Base-by-base conservation (phyloP, 176 grass and related monocot species). In the Phyllostachys edulis region DNA sequence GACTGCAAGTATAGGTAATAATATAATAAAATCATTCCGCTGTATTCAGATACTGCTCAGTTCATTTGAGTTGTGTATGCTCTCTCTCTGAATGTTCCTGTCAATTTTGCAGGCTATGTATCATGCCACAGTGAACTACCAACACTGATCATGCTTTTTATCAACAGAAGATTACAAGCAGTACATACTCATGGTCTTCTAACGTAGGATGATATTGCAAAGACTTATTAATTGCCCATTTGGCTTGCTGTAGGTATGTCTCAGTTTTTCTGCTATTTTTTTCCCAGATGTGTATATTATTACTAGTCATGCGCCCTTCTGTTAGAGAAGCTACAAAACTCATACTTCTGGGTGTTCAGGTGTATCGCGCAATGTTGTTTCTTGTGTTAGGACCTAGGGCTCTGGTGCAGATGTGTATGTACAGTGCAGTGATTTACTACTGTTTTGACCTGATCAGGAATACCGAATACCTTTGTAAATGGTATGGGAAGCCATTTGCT, bases 181-280 rank as follows among this genome's bases (percentile, higher is more conserved):
- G 83, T 89, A 65, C 71, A 77, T 82, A 89, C 17, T 7, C 47
- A 41, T 55, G 27, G 34, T 76, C 50, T 74, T 51, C 69, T 85
- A 76, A 89, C 77, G 9, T 60, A 67, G 70, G 77, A 54, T 45
- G 7, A 40, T 80, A 61, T 40, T 18, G 34, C 24, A 44, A 76
- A 44, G 79, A 49, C 21, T 34, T 76, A n/a, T n/a, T 63, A 20
- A 59, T 17, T 32, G 13, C 18, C 62, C 39, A 84, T 85, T 38
- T 32, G 9, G 4, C 39, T 73, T 89, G 9, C 17, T 17, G 51
- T 69, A 26, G 21, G 13, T 49, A 68, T 18, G 5, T 69, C 32
- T 78, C 5, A 7, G 42, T 57, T 14, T 67, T 59, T 60, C 18
- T 47, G 37, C 46, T 13, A 32, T 34, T 73, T 1, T 63, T 59